A percentile compares a stretch with the other conserved stretches of the same genome.
These are phyloP conservation scores for Coemansia sp. DNA, from an alignment of 371 early-diverging fungal genomes.

Conservation along the genomic window DNA sequence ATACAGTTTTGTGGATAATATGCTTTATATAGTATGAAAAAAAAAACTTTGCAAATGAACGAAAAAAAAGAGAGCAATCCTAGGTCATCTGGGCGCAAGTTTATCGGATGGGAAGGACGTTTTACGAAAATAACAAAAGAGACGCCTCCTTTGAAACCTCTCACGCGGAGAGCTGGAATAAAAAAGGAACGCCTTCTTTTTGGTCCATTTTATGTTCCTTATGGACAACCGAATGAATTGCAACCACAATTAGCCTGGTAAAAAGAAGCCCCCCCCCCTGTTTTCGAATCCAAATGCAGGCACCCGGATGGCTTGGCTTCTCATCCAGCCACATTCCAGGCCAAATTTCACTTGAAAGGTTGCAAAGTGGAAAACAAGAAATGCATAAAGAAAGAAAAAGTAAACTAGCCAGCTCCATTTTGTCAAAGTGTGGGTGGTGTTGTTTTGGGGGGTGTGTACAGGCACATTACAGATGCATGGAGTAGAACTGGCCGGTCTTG, in stretches of 20 bases:
- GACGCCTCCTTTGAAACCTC: no score
- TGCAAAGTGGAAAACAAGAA: neutral
- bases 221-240: no score
- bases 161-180: no score
- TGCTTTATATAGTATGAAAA: neutral
- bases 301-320: neutral
- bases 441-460: no score
- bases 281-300: conserved; percentile 1
- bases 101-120: no score
- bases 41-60: neutral
- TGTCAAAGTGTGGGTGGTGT: neutral
- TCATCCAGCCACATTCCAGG: neutral
- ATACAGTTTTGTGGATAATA: neutral
- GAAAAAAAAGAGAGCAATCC: neutral
- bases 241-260: neutral
- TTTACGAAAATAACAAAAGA: no score
- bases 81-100: no score
- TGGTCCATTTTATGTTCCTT: no score
- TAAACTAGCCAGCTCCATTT: neutral
- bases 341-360: neutral
- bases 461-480: conserved; percentile 28
- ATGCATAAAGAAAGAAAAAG: neutral
- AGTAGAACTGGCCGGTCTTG: conserved; percentile 49
- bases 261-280: no score
- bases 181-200: no score